Conservation (phyloP, 2,329 filamentous ascomycete genomes). For the Calonectria pseudoturangicola region DNA sequence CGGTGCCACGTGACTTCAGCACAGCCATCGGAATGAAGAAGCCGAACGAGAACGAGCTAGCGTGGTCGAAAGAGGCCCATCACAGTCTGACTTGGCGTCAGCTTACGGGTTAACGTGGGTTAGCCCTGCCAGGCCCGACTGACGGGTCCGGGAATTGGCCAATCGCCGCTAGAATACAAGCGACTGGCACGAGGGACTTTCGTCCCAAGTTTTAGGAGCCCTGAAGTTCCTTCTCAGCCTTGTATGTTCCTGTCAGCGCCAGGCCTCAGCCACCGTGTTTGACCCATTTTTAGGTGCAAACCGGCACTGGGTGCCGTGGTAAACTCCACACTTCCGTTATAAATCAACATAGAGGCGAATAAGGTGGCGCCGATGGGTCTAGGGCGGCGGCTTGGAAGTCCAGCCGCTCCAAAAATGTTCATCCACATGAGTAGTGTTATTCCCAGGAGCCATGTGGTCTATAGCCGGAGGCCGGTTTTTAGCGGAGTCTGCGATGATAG, state of each 20-base stretch:
- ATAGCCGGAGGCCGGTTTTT: too few species aligned
- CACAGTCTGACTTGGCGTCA: background rate
- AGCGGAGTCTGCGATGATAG: background rate
- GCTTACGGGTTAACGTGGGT: background rate
- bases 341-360: background rate
- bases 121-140: background rate
- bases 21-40: background rate
- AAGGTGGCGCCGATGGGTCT: background rate
- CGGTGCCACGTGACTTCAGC: too few species aligned
- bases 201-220: background rate
- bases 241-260: background rate
- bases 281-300: background rate
- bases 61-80: background rate
- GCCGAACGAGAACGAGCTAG: background rate
- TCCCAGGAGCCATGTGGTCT: background rate
- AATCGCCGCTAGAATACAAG: background rate
- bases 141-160: background rate
- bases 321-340: background rate
- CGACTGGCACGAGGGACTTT: background rate
- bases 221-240: constrained; percentile 7
- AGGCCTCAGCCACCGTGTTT: constrained; percentile 5
- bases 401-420: background rate
- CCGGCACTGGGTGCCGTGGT: background rate
- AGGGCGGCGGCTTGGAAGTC: background rate
- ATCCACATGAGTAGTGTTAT: background rate